Conservation (phyloP, 2,329 filamentous ascomycete species). For the Aspergillus tamarii region DNA sequence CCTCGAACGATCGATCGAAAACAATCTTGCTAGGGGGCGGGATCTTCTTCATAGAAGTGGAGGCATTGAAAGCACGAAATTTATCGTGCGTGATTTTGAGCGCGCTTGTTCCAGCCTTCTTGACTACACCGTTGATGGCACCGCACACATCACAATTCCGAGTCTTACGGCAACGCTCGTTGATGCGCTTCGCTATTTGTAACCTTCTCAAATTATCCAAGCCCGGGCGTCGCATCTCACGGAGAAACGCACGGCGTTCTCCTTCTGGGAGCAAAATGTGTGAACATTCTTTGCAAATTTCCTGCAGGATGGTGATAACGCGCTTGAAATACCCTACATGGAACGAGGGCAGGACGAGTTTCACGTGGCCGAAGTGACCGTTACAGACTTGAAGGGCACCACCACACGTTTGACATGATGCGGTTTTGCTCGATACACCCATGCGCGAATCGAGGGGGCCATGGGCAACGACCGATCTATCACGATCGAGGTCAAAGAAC, state of each 20-base stretch:
- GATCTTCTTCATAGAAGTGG: constrained; percentile 81
- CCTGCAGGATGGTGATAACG: constrained; percentile 86
- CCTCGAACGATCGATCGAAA: constrained; percentile 83
- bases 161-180: constrained; percentile 85
- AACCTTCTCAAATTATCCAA: constrained; percentile 85
- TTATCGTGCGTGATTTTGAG: constrained; percentile 95
- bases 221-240: constrained; percentile 75
- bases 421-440: constrained; percentile 84
- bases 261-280: constrained; percentile 79
- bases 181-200: constrained; percentile 84
- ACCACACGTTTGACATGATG: constrained; percentile 79
- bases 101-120: constrained; percentile 79
- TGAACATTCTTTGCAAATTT: constrained; percentile 95
- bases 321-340: constrained; percentile 96
- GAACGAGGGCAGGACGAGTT: constrained; percentile 86
- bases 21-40: constrained; percentile 78
- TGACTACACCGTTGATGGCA: constrained; percentile 84
- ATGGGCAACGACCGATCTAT: constrained; percentile 74
- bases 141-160: constrained; percentile 81
- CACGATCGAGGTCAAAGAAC: constrained; percentile 86
- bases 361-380: constrained; percentile 93
- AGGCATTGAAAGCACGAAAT: constrained; percentile 84
- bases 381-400: constrained; percentile 82
- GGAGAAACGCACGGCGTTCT: constrained; percentile 77
- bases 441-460: constrained; percentile 87